Percentiles rank a stretch among this genome's conserved stretches.
Conservation (phyloP, 768 basidiomycete species). For the Austroboletus eburneus region DNA sequence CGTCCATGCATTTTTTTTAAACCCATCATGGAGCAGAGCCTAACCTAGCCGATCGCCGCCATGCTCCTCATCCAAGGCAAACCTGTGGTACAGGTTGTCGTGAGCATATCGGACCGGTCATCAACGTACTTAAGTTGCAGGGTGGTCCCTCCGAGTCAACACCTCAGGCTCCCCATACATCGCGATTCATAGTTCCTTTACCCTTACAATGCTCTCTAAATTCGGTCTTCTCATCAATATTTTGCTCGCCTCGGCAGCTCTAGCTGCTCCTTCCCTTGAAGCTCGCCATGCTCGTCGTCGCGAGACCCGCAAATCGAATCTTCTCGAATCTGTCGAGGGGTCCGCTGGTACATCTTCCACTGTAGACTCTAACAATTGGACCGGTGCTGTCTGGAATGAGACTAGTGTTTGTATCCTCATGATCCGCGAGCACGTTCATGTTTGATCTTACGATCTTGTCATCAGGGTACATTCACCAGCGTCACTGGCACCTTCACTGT, state of each 20-base stretch:
- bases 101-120: neutral
- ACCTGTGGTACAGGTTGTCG: neutral
- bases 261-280: neutral
- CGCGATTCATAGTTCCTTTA: neutral
- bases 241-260: constrained; percentile 1
- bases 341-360: neutral
- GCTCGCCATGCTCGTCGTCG: constrained; percentile 7
- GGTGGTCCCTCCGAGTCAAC: neutral
- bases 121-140: neutral
- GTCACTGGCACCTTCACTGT: constrained; percentile 11
- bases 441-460: neutral
- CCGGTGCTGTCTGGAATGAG: constrained; percentile 1
- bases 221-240: constrained; percentile 3
- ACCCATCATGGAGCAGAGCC: neutral
- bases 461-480: constrained; percentile 8
- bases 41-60: neutral
- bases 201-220: constrained; percentile 5
- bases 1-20: too few species aligned
- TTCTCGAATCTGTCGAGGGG: neutral
- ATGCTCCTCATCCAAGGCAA: neutral
- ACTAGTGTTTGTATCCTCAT: neutral
- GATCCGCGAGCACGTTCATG: neutral
- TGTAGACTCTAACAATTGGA: constrained; percentile 1
- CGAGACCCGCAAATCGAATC: constrained; percentile 1
- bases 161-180: constrained; percentile 1